Conservation (phyloP, 208 protist genomes). For the Crithidia acanthocephali region DNA sequence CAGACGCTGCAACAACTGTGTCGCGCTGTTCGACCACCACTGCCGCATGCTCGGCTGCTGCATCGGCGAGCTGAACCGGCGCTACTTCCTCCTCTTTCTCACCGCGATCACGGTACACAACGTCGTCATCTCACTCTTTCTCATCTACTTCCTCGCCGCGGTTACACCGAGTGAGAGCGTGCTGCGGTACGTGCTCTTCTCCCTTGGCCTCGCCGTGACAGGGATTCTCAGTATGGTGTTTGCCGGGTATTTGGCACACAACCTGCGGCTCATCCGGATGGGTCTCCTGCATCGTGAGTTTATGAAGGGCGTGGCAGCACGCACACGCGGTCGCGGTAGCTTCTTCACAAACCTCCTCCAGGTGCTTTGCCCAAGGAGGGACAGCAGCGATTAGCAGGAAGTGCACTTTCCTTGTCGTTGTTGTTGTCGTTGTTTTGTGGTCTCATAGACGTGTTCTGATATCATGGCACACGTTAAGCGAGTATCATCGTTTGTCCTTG, state of each 20-base stretch:
- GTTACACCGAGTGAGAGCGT: slow-evolving; percentile 19
- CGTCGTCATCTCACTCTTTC: slow-evolving; percentile 17
- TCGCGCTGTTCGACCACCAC: slow-evolving; percentile 37
- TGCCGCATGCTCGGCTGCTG: slow-evolving; percentile 39
- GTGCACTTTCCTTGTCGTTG: not conserved
- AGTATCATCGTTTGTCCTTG: no score
- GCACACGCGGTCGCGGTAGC: slow-evolving; percentile 23
- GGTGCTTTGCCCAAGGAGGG: slow-evolving; percentile 21
- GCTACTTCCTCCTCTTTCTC: slow-evolving; percentile 39
- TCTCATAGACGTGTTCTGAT: no score
- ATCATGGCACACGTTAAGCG: no score
- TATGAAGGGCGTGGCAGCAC: slow-evolving; percentile 26
- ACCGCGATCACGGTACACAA: slow-evolving; percentile 15
- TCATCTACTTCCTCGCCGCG: slow-evolving; percentile 24
- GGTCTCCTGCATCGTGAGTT: slow-evolving; percentile 37
- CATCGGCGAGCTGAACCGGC: slow-evolving; percentile 35
- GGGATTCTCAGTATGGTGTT: slow-evolving; percentile 17
- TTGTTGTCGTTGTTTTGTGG: not conserved
- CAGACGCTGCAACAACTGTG: slow-evolving; percentile 37
- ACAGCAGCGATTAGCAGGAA: slow-evolving; percentile 11
- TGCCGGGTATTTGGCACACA: slow-evolving; percentile 29
- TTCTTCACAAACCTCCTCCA: slow-evolving; percentile 26
- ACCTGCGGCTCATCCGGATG: slow-evolving; percentile 38
- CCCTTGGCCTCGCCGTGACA: slow-evolving; percentile 18
- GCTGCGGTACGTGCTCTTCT: slow-evolving; percentile 26